Evolutionary conservation across 306 rosid species (phyloP).

Genomic region (Hippophae rhamnoides): DNA sequence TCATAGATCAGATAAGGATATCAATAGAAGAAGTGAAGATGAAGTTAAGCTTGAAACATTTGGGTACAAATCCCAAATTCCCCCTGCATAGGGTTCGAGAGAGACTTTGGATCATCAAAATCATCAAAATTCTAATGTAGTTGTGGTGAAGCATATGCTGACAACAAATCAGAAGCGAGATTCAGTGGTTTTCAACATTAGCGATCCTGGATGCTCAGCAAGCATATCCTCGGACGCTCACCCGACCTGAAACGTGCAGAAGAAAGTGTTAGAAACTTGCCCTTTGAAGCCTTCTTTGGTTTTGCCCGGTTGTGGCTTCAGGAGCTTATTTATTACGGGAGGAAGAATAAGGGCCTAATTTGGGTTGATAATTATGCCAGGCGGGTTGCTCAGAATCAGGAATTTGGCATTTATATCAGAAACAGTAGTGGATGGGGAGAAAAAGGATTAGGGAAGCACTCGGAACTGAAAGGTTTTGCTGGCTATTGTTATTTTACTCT

Average conservation of each 20-base stretch:
- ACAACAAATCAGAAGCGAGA: constrained; percentile 4
- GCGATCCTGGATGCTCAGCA: constrained; percentile 24
- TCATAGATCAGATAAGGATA: too few relatives aligned
- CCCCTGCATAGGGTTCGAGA: too few relatives aligned
- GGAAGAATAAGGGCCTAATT: constrained; percentile 55
- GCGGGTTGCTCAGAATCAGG: constrained; percentile 57
- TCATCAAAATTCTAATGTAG: too few relatives aligned
- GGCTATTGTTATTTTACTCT: not conserved
- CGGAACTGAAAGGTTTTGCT: constrained; percentile 1
- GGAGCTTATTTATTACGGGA: constrained; percentile 55
- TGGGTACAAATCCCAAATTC: too few relatives aligned
- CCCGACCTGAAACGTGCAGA: constrained; percentile 41
- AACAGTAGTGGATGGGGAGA: constrained; percentile 70
- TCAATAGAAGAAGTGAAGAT: too few relatives aligned
- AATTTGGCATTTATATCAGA: constrained; percentile 50
- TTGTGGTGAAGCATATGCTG: too few relatives aligned
- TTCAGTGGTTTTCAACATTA: constrained; percentile 20
- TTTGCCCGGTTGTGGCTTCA: constrained; percentile 72
- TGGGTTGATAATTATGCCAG: constrained; percentile 51
- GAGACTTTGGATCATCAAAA: too few relatives aligned
- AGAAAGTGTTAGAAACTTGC: constrained; percentile 27
- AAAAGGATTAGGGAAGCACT: constrained; percentile 20
- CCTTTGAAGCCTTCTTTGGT: constrained; percentile 38
- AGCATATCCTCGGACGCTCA: constrained; percentile 40
- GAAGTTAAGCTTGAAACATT: too few relatives aligned